Base-by-base conservation (phyloP, 352 stramenopile genomes). In the Globisporangium paroecandrum region DNA sequence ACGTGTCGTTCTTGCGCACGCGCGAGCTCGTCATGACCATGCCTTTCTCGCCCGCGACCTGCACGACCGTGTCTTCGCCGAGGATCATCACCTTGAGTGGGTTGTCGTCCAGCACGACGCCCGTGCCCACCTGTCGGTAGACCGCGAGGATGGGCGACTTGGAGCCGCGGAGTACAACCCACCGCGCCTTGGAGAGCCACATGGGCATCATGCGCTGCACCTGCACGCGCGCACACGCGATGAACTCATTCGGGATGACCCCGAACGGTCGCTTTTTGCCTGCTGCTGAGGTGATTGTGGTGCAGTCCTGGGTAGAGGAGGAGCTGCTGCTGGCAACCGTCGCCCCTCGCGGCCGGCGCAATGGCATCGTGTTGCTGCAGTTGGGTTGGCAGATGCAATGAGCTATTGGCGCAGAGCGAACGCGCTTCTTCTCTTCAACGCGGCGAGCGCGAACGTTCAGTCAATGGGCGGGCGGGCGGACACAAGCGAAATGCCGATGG, bases 101-200 rank as follows among this genome's bases (percentile, higher is more conserved):
- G 8, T 79, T 66, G 32, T 73, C 76, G 43, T 83, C 67, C 47
- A 75, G 69, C 24, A 73, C 65, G n/a, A 76, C 67, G n/a, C 51
- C 59, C 2, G 13, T 27, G 10, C 22, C 29, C 13, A 71, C 69
- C 15, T 86, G 78, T 9, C 78, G 70, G 34, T 89, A 84, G 1
- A 87, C 79, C 1, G 81, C 79, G 29, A 89, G 64, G 5, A 84
- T 77, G 4, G 82, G 82, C 22, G 79, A 76, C 69, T 89, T 91
- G 63, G 79, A 86, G 15, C 82, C 82, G 5, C 82, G 80, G 15
- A 91, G 68, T 46, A 89, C 81, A 20, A 91, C 55, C 79, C 81
- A 89, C 5, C 82, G 79, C 15, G 69, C 67, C 55, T 78, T 82
- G 5, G 79, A 69, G 47, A 89, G 70, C 80, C 82, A 91, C 29